A percentile compares a stretch with the other conserved stretches of the same genome.
Evolutionary conservation across 1,139 yeast species (phyloP).

Genomic region (Protomyces gravidus): DNA sequence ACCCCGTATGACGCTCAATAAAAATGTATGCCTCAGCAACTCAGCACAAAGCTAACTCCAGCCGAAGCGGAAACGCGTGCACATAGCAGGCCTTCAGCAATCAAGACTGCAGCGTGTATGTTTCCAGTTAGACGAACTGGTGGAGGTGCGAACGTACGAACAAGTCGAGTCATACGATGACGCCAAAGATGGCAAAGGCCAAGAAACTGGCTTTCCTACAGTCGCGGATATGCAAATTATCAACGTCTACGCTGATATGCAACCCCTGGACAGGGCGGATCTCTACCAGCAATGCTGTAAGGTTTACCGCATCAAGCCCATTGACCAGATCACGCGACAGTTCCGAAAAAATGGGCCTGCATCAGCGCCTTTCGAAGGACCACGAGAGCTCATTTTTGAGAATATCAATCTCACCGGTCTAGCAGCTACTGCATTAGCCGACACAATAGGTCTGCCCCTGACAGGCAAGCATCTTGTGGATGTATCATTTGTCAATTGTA

Average conservation of each 20-base stretch:
- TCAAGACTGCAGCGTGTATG: constrained; percentile 22
- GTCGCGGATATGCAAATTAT: constrained; percentile 16
- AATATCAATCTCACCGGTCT: constrained; percentile 4
- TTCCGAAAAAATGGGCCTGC: constrained; percentile 9
- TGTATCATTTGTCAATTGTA: constrained; percentile 12
- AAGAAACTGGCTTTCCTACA: constrained; percentile 1
- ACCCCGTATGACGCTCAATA: constrained; percentile 14
- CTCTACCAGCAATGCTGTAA: constrained; percentile 18
- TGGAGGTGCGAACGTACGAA: constrained; percentile 23
- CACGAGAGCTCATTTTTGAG: constrained; percentile 4
- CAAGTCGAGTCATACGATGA: constrained; percentile 18
- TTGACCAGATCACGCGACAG: constrained; percentile 9
- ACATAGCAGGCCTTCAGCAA: constrained; percentile 9
- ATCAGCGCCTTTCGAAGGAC: constrained; percentile 14
- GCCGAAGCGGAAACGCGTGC: constrained; percentile 18
- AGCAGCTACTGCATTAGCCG: constrained; percentile 19
- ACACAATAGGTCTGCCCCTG: constrained; percentile 20
- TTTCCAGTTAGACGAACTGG: constrained; percentile 24
- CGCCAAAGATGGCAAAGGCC: not conserved
- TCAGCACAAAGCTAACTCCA: not conserved
- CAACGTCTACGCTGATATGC: constrained; percentile 16
- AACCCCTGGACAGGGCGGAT: constrained; percentile 22
- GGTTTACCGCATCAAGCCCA: constrained; percentile 10
- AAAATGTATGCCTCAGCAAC: not conserved
- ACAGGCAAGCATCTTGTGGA: constrained; percentile 24